Percentiles rank a stretch among this genome's conserved stretches.
These are phyloP conservation scores for Waitea zeae DNA, from an alignment of 1,284 basidiomycete species.

Conservation along the genomic window DNA sequence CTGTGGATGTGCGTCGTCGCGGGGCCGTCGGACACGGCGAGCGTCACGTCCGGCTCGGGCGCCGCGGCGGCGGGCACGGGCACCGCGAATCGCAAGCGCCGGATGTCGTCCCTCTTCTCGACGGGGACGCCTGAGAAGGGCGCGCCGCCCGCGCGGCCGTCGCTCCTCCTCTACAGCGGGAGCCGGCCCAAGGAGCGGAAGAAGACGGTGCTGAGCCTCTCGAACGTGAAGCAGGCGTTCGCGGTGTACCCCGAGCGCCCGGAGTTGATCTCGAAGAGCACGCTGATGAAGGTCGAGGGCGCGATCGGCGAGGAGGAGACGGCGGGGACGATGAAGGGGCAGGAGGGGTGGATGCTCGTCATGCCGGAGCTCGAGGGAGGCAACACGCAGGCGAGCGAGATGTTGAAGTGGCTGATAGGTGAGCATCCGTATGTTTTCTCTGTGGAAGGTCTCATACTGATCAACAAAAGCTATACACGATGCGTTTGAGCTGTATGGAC, in stretches of 20 bases:
- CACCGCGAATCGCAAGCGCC: conserved; percentile 28
- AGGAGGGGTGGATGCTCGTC: conserved; percentile 72
- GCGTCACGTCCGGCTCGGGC: conserved; percentile 10
- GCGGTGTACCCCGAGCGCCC: conserved; percentile 91
- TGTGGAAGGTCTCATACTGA: conserved; percentile 8
- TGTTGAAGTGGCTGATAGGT: conserved; percentile 93
- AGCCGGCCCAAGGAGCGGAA: conserved; percentile 55
- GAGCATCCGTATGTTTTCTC: conserved; percentile 9
- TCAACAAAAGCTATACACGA: conserved; percentile 57
- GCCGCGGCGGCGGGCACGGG: conserved; percentile 2
- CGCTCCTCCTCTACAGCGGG: conserved; percentile 41
- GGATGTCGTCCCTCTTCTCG: conserved; percentile 54
- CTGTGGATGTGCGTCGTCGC: conserved; percentile 74
- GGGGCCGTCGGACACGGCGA: too few relatives aligned
- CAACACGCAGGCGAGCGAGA: conserved; percentile 45
- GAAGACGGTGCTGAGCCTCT: conserved; percentile 41
- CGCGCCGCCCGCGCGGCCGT: conserved; percentile 20
- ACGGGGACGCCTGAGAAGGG: conserved; percentile 18
- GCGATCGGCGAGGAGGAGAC: conserved; percentile 62
- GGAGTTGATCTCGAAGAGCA: conserved; percentile 76
- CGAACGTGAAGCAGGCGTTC: conserved; percentile 51
- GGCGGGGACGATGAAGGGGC: conserved; percentile 35
- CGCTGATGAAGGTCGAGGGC: conserved; percentile 81
- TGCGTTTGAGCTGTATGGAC: conserved; percentile 74
- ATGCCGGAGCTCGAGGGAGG: conserved; percentile 63